phyloP scores from a whole-genome alignment of 768 basidiomycete genomes.

The Paxillus rubicundulus region DNA sequence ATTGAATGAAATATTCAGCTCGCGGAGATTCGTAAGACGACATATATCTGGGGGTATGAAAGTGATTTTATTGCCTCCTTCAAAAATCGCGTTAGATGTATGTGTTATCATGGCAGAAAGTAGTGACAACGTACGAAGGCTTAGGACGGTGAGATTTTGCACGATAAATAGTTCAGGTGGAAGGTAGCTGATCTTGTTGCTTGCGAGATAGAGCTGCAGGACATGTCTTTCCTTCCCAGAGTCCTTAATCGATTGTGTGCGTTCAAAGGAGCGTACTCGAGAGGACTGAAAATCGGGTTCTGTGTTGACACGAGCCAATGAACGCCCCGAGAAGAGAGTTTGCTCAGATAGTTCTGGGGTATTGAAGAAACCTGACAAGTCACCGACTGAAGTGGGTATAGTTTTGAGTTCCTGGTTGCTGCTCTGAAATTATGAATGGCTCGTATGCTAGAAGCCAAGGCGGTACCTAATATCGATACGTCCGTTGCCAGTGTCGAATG shows the following conservation, averaged over 20 bases:
- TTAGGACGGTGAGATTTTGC: constrained; percentile 57
- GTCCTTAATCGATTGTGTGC: constrained; percentile 28
- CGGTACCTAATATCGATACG: constrained; percentile 53
- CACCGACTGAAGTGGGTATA: constrained; percentile 47
- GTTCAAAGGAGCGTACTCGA: constrained; percentile 22
- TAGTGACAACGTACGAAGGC: constrained; percentile 49
- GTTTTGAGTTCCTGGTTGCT: constrained; percentile 42
- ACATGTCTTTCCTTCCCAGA: constrained; percentile 44
- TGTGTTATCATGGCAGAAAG: neutral
- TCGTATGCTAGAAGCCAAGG: constrained; percentile 14
- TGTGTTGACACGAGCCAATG: constrained; percentile 35
- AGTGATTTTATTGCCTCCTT: constrained; percentile 57
- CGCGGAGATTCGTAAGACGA: constrained; percentile 48
- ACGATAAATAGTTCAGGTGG: constrained; percentile 59
- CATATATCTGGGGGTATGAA: constrained; percentile 63
- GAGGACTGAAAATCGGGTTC: constrained; percentile 29
- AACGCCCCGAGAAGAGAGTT: constrained; percentile 22
- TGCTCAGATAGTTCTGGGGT: constrained; percentile 37
- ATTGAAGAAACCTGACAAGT: constrained; percentile 48
- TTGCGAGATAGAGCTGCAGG: constrained; percentile 54
- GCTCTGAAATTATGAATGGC: constrained; percentile 11
- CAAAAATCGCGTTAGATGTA: neutral
- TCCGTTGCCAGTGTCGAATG: constrained; percentile 48
- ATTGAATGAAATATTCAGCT: constrained; percentile 64
- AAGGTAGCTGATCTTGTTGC: constrained; percentile 51